phyloP scores from a whole-genome alignment of 2,329 filamentous ascomycete genomes.

The Botrytis galanthina region DNA sequence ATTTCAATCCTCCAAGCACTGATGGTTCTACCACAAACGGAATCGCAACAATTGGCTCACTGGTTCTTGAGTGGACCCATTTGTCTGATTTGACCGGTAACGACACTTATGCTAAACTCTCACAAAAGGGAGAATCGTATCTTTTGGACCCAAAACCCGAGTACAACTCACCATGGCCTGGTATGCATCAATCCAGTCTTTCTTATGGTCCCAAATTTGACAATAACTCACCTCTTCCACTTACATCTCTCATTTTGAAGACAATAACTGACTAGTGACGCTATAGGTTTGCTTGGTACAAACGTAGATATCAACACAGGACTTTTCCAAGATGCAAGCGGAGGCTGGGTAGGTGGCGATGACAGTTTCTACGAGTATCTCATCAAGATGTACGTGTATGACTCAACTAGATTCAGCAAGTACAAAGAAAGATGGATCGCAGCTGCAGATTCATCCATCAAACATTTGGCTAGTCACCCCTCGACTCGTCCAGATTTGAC shows the following conservation, averaged over 20 bases:
- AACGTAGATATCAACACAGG: slow-evolving; percentile 64
- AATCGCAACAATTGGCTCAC: slow-evolving; percentile 72
- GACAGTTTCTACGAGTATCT: slow-evolving; percentile 89
- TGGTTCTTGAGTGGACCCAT: slow-evolving; percentile 81
- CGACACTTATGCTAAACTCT: slow-evolving; percentile 61
- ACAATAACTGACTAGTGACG: neutral
- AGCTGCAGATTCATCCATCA: slow-evolving; percentile 73
- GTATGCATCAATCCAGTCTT: neutral
- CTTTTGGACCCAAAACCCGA: slow-evolving; percentile 65
- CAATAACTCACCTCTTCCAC: too few species aligned
- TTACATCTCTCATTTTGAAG: neutral
- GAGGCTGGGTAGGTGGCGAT: slow-evolving; percentile 74
- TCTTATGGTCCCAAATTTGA: neutral
- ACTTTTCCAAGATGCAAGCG: slow-evolving; percentile 61
- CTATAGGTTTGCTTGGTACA: slow-evolving; percentile 62
- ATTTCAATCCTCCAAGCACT: slow-evolving; percentile 53
- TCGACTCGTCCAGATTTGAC: slow-evolving; percentile 65
- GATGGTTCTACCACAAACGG: slow-evolving; percentile 60
- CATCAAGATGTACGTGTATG: slow-evolving; percentile 87
- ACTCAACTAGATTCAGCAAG: slow-evolving; percentile 57
- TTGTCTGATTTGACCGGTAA: slow-evolving; percentile 74
- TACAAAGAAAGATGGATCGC: slow-evolving; percentile 74
- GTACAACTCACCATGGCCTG: slow-evolving; percentile 69
- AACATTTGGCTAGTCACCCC: slow-evolving; percentile 68
- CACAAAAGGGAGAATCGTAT: slow-evolving; percentile 66